Percentiles rank a stretch among this genome's conserved stretches.
Conservation (phyloP, 2,329 filamentous ascomycete species). For the Xylariaceae sp. region DNA sequence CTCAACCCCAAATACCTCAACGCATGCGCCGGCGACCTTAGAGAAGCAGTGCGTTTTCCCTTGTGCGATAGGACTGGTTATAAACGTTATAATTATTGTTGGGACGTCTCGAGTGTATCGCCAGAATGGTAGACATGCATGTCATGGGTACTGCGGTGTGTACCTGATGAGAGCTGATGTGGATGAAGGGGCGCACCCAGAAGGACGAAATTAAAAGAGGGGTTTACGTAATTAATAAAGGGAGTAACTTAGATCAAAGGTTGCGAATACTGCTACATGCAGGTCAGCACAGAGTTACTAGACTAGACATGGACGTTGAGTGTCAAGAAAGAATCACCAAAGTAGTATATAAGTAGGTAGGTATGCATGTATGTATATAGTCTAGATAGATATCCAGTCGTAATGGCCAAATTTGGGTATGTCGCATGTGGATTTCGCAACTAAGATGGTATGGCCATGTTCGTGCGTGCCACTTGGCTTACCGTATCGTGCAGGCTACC, state of each 20-base stretch:
- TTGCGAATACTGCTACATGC: neutral
- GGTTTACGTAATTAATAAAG: constrained; percentile 17
- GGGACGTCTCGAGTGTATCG: constrained; percentile 4
- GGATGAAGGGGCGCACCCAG: neutral
- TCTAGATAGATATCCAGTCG: too few species aligned
- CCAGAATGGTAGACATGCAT: constrained; percentile 5
- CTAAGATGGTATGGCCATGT: too few species aligned
- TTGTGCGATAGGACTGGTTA: neutral
- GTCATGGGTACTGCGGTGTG: too few species aligned
- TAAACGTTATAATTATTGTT: constrained; percentile 7
- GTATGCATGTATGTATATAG: too few species aligned
- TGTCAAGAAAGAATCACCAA: too few species aligned
- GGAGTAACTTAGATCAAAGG: constrained; percentile 8
- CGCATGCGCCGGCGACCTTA: neutral
- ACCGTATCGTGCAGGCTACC: too few species aligned
- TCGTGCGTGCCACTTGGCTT: too few species aligned
- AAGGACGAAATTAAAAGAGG: constrained; percentile 1
- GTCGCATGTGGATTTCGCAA: too few species aligned
- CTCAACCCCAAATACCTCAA: neutral
- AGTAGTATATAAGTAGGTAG: too few species aligned
- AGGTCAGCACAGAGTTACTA: neutral
- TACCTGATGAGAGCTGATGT: constrained; percentile 1
- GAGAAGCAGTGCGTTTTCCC: neutral
- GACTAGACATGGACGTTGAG: too few species aligned
- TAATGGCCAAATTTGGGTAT: too few species aligned